Evolutionary conservation across 2,329 filamentous ascomycete genomes (phyloP), one percentile per base, ranked within the genome.

Genomic region (Venturia effusa): DNA sequence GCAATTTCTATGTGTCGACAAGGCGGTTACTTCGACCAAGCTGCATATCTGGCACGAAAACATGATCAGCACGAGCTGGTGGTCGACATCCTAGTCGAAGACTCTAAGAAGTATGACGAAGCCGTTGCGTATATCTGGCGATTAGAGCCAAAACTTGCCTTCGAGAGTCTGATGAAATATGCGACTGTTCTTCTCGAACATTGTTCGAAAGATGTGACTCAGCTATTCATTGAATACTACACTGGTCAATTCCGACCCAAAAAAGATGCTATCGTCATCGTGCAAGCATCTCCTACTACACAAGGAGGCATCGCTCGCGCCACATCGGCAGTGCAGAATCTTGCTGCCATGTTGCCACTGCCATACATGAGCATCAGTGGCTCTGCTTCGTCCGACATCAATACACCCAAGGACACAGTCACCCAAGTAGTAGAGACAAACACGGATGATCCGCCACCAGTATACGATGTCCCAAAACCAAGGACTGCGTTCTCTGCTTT

Each of bases 1-100:
- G 94, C 94, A 17, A 99, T 99, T 67, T 86, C 88, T 1, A 97
- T 99, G 92, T 99, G 94, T 72, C 85, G 95, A 34, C 94, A 99
- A 77, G 94, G 93, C 13, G 93, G 94, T 0, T 99, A 99, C 75
- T 96, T 88, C 70, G 92, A 97, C 66, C 95, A 99, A 78, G 94
- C 94, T 17, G 94, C 93, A 4, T 99, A 96, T 70, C 82, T 99
- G 43, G 94, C 95, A 7, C 90, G 92, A 65, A 93, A 97, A 74
- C 92, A 99, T 71, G 89, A 90, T 6, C 94, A 99, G 73, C 90
- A 91, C 67, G 92, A 96, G 65, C 80, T 97, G 66, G 94, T 99
- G 0, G 90, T 97, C 4, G 93, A 97, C 72, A 96, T 99, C 59
- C 75, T 99, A 61, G 92, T 99, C 61, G 94, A 99, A 72, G 93